Evolutionary conservation across 805 yeast genomes (phyloP).

Genomic region (Cyberlindnera misumaiensis): DNA sequence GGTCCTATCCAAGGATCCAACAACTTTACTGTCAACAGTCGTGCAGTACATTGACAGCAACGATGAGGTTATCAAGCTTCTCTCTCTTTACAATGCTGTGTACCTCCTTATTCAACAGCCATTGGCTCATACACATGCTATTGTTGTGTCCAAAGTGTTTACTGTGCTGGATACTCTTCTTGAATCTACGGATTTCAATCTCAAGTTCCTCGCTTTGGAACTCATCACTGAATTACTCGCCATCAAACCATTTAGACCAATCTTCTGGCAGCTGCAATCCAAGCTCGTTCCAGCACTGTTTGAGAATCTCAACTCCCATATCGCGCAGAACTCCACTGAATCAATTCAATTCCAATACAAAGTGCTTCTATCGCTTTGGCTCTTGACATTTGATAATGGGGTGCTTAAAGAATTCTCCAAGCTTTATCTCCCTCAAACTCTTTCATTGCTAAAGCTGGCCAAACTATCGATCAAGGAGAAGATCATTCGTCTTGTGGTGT

Average conservation of each 20-base stretch:
- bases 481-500: slow-evolving; percentile 76
- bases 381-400: slow-evolving; percentile 63
- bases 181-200: slow-evolving; percentile 37
- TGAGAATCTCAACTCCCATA: slow-evolving; percentile 31
- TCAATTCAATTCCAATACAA: slow-evolving; percentile 72
- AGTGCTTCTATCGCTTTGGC: slow-evolving; percentile 74
- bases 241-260: slow-evolving; percentile 43
- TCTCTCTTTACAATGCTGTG: slow-evolving; percentile 49
- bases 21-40: slow-evolving; percentile 33
- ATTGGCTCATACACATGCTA: slow-evolving; percentile 14
- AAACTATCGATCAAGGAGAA: slow-evolving; percentile 88
- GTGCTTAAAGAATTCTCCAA: slow-evolving; percentile 47
- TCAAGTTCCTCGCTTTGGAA: slow-evolving; percentile 59
- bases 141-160: slow-evolving; percentile 16
- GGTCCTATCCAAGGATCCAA: slow-evolving; percentile 23
- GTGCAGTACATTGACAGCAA: slow-evolving; percentile 42
- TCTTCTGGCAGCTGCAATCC: slow-evolving; percentile 37
- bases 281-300: slow-evolving; percentile 43
- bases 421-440: slow-evolving; percentile 43
- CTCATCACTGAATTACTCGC: slow-evolving; percentile 55
- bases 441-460: slow-evolving; percentile 42
- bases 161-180: slow-evolving; percentile 12
- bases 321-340: slow-evolving; percentile 25
- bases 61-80: slow-evolving; percentile 52
- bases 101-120: slow-evolving; percentile 34